Conservation (phyloP, 164 flowering plant genomes). For the grape (Vitis vinifera) region DNA sequence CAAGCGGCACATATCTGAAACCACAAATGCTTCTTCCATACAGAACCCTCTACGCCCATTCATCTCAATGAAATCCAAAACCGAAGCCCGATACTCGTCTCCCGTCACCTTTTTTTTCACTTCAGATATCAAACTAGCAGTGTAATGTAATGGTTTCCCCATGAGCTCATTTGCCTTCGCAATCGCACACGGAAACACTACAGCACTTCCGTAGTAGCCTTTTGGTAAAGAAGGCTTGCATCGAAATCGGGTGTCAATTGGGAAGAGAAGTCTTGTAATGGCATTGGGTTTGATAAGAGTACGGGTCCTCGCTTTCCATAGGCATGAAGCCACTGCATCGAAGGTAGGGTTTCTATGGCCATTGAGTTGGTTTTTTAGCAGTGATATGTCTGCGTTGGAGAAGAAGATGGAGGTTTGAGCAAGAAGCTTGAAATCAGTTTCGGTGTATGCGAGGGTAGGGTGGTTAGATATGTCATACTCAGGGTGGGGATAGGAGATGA, state of each 20-base stretch:
- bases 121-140: constrained; percentile 14
- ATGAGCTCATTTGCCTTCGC: constrained; percentile 10
- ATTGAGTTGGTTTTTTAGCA: constrained; percentile 14
- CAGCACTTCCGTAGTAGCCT: constrained; percentile 19
- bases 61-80: constrained; percentile 24
- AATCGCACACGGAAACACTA: constrained; percentile 1
- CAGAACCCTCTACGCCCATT: constrained; percentile 20
- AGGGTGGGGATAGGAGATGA: constrained; percentile 9
- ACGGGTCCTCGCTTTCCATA: constrained; percentile 19
- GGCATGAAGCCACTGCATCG: constrained; percentile 9
- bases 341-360: constrained; percentile 4
- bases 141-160: constrained; percentile 14
- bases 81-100: constrained; percentile 24
- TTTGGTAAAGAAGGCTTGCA: constrained; percentile 15
- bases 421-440: constrained; percentile 14
- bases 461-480: constrained; percentile 10
- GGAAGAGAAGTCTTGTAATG: constrained; percentile 5
- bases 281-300: constrained; percentile 8
- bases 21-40: constrained; percentile 12
- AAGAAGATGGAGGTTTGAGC: constrained; percentile 18
- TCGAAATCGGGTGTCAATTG: constrained; percentile 11
- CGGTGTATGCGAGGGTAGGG: not conserved
- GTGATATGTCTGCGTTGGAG: constrained; percentile 1
- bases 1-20: constrained; percentile 20
- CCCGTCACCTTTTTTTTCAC: constrained; percentile 16